Evolutionary conservation across 768 basidiomycete species (phyloP), one percentile per base, ranked within the genome.

Genomic region (Multifurca ochricompacta): DNA sequence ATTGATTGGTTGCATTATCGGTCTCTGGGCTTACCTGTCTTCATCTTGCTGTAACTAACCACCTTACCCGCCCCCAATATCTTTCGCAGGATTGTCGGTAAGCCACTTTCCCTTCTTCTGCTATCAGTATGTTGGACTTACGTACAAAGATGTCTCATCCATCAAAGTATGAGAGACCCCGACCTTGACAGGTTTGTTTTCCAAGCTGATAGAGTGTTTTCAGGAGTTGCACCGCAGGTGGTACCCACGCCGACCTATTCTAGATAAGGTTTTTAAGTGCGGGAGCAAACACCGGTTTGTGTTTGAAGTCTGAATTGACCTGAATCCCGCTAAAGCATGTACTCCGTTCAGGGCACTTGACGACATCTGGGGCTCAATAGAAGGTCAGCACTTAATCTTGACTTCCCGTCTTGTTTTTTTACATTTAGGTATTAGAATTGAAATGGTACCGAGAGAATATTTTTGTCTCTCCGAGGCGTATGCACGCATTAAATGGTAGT

Each of bases 1-100:
- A 69, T 85, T 18, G 79, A 91, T 41, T 87, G 82, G 80, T 74
- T 91, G 42, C 87, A 91, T 65, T 91, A 91, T 65, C 81, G 89
- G 87, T 85, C 46, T 52, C 48, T 57, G 44, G 54, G 46, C 28
- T 44, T 19, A 35, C 43, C 2, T 34, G 46, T 51, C 35, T 36
- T 35, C 41, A 19, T 14, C 31, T 27, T 41, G 25, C 14, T 19
- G 34, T 19, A 18, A 31, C 56, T 45, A 30, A 55, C 58, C 58
- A 59, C 52, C 51, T 28, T 46, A 23, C 16, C 3, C 2, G 23
- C 35, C 19, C 47, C 49, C 25, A 25, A 36, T 35, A 14, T 37
- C 18, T n/a, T 36, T 25, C 32, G 30, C 42, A 88, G 87, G 34
- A 82, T 89, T 53, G 79, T 89, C 53, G 87, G 87, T 85, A 51